phyloP scores from a whole-genome alignment of 1,139 yeast genomes.

The Pichia sp. region DNA sequence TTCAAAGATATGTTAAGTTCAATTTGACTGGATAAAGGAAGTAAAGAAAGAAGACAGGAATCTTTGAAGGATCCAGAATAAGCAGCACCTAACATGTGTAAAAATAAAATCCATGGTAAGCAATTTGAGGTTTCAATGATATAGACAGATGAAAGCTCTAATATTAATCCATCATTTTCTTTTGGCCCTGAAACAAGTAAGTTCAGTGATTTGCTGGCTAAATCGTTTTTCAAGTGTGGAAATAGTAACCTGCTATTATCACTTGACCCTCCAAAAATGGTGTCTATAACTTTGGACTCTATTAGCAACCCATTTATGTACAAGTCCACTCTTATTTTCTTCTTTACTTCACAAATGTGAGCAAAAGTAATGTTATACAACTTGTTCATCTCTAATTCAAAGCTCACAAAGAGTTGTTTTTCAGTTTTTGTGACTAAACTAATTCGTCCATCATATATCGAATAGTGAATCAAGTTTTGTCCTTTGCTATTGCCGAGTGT shows the following conservation, averaged over 20 bases:
- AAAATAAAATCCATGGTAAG: slow-evolving; percentile 35
- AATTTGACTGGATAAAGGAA: slow-evolving; percentile 33
- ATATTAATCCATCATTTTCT: slow-evolving; percentile 7
- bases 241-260: not conserved
- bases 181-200: slow-evolving; percentile 18
- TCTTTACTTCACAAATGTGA: slow-evolving; percentile 23
- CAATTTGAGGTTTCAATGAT: not conserved
- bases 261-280: slow-evolving; percentile 15
- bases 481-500: slow-evolving; percentile 4
- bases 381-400: slow-evolving; percentile 25
- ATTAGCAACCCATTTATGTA: slow-evolving; percentile 35
- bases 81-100: slow-evolving; percentile 37
- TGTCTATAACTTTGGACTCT: slow-evolving; percentile 30
- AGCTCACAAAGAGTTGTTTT: slow-evolving; percentile 26
- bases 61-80: slow-evolving; percentile 40
- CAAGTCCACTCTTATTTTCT: slow-evolving; percentile 30
- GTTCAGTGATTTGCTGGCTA: not conserved
- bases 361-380: slow-evolving; percentile 29
- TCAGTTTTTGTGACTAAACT: slow-evolving; percentile 13
- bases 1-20: slow-evolving; percentile 1
- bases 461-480: slow-evolving; percentile 13
- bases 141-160: slow-evolving; percentile 17
- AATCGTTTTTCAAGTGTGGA: not conserved
- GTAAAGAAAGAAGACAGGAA: slow-evolving; percentile 30
- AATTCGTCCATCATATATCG: slow-evolving; percentile 16